Evolutionary conservation across 2,329 filamentous ascomycete genomes (phyloP), one percentile per base, ranked within the genome.

Genomic region (Monilinia laxa): DNA sequence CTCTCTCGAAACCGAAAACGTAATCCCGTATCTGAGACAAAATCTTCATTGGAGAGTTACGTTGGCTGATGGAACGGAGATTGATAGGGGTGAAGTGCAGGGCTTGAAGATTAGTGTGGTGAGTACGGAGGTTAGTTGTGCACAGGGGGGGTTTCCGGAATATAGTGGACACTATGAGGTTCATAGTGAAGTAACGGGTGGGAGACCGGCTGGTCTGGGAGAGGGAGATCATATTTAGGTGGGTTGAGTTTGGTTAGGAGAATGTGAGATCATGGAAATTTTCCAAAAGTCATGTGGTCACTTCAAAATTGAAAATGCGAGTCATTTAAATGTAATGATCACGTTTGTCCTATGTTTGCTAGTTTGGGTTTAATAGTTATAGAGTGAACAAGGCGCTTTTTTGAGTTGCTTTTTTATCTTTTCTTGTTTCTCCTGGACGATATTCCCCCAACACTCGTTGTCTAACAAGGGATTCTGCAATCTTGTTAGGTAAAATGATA

Each of bases 41-140:
- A 71, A 76, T 49, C 64, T 77, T 23, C 73, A 77, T 58, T 74
- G 74, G 72, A 70, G 75, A 49, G 68, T 77, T 10, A 70, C 68
- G 5, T 58, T 73, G 31, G 69, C 66, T 16, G 72, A 76, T 64
- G 72, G 70, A 1, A 68, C 66, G 1, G 69, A 71, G 53, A 66
- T 72, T 60, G 51, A 68, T 25, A 64, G 71, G 58, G 69, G 72
- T 20, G 67, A 71, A 6, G 72, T 76, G 3, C 63, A 68, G 10
- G 74, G 72, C 4, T 62, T 77, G 57, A 71, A 69, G 20, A 68
- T 77, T 47, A 70, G 71, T 56, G 71, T 77, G 31, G 74, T 74
- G 4, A 70, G 68, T 2, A 75, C 72, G 1, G 62, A 73, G 20
- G 76, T 77, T 16, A 6, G 10, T 6, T 65, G 55, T 40, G 25